Base-by-base conservation (phyloP, 371 early-diverging fungal species). In the Batkoa obscura region DNA sequence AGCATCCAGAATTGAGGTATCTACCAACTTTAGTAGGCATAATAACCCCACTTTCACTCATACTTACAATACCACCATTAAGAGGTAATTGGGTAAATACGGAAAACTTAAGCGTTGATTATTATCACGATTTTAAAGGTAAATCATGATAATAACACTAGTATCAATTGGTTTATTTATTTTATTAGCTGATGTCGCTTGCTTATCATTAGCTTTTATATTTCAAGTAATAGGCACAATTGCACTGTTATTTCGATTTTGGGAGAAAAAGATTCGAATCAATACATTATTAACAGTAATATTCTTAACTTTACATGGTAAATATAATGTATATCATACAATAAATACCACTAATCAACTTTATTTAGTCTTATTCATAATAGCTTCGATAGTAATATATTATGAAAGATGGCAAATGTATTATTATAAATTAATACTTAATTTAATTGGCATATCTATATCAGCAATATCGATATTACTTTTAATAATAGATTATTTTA, bases 401-500 rank as follows among this genome's bases (percentile, higher is more conserved):
- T 8, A 10, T 31, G 32, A 13, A 33, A 2, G 3, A 1, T 5
- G 46, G 1, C 17, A 33, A 36, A 41, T 46, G 13, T 36, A 35
- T 36, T n/a, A 32, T 3, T 33, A 47, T 17, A 47, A 55, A 13
- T 55, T 43, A 12, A 33, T 12, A 6, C 32, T 31, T 23, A 47
- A 31, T 5, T 23, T 17, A 9, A n/a, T 23, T 2, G 13, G 31
- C 4, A 46, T 32, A 8, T 15, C 4, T 2, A 34, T 55, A 6
- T 55, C 56, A 17, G 6, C 46, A 12, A 34, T 31, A 34, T 43
- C 31, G 9, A 33, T 36, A 2, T 17, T 38, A 3, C 33, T 55
- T 17, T 35, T 55, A 17, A 35, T 46, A 1, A 55, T 55, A 13
- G 56, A 55, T 46, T 55, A 43, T 17, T 55, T 55, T 46, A 43